These are phyloP conservation scores for Ogataea henricii DNA, from an alignment of 805 yeast species.

Conservation along the genomic window DNA sequence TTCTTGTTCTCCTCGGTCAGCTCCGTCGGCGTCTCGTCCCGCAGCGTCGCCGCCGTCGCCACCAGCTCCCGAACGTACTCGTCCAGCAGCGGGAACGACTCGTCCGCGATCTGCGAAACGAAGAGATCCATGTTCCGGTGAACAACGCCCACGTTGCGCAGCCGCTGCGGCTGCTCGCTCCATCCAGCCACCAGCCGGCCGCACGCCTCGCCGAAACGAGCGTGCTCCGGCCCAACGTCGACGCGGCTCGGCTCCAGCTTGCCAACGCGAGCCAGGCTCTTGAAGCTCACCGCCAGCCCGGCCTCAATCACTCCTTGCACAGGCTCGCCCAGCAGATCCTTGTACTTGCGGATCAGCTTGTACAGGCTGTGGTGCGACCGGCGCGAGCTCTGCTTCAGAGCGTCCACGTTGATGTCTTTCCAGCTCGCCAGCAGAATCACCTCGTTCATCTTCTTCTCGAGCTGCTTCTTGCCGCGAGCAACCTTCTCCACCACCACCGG, in stretches of 20 bases:
- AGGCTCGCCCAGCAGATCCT: conserved; percentile 56
- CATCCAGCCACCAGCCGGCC: conserved; percentile 42
- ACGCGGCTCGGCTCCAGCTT: background rate
- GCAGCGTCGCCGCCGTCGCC: conserved; percentile 60
- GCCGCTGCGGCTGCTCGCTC: conserved; percentile 56
- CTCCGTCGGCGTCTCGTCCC: conserved; percentile 74
- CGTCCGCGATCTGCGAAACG: conserved; percentile 35
- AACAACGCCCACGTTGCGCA: conserved; percentile 53
- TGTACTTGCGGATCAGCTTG: conserved; percentile 80
- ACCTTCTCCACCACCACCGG: conserved; percentile 50
- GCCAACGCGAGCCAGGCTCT: conserved; percentile 9
- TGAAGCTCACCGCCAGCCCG: conserved; percentile 43
- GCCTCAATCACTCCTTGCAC: conserved; percentile 58
- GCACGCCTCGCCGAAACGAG: background rate
- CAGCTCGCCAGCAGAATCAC: conserved; percentile 90
- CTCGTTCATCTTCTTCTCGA: conserved; percentile 82
- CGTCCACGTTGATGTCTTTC: conserved; percentile 94
- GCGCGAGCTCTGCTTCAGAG: conserved; percentile 90
- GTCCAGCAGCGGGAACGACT: conserved; percentile 49
- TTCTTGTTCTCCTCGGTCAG: conserved; percentile 76
- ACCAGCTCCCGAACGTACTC: conserved; percentile 57
- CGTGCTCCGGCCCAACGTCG: background rate
- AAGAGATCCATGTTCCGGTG: conserved; percentile 58
- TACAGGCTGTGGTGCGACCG: conserved; percentile 82
- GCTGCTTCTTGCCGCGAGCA: conserved; percentile 45